These are phyloP conservation scores for Saposhnikovia divaricata DNA, from an alignment of 129 eudicot genomes.

Conservation along the genomic window DNA sequence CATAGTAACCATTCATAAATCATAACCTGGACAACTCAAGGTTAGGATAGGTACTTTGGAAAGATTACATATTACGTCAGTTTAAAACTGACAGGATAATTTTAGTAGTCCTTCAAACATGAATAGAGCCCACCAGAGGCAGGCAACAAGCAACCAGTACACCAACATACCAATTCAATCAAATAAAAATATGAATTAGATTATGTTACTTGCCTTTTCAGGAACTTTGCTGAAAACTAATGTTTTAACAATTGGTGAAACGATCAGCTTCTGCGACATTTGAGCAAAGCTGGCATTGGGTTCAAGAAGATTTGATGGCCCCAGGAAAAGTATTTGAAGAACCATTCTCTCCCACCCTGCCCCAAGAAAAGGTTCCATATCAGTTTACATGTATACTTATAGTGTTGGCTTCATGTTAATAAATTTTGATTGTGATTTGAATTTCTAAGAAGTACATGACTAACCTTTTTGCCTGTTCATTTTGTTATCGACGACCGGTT, in stretches of 20 bases:
- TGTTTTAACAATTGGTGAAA: conserved; percentile 94
- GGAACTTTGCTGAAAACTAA: conserved; percentile 98
- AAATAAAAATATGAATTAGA: neutral
- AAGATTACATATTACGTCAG: neutral
- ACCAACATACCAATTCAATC: neutral
- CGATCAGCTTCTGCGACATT: conserved; percentile 94
- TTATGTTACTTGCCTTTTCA: conserved; percentile 62
- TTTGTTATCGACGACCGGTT: conserved; percentile 74
- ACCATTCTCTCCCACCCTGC: conserved; percentile 99
- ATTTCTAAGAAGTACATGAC: neutral
- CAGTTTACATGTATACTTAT: neutral
- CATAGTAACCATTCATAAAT: neutral
- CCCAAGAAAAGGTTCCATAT: conserved; percentile 1
- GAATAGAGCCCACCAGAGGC: neutral
- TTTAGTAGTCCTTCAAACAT: neutral
- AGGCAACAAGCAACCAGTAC: neutral
- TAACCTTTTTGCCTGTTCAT: conserved; percentile 76
- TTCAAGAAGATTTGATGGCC: conserved; percentile 92
- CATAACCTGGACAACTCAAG: neutral
- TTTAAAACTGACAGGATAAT: neutral
- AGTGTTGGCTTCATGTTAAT: neutral
- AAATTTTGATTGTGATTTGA: neutral
- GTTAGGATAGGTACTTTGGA: neutral
- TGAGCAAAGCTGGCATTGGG: conserved; percentile 90
- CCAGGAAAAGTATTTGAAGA: conserved; percentile 93